phyloP scores from a whole-genome alignment of 179 eudicot species.

The Monotropa hypopitys region DNA sequence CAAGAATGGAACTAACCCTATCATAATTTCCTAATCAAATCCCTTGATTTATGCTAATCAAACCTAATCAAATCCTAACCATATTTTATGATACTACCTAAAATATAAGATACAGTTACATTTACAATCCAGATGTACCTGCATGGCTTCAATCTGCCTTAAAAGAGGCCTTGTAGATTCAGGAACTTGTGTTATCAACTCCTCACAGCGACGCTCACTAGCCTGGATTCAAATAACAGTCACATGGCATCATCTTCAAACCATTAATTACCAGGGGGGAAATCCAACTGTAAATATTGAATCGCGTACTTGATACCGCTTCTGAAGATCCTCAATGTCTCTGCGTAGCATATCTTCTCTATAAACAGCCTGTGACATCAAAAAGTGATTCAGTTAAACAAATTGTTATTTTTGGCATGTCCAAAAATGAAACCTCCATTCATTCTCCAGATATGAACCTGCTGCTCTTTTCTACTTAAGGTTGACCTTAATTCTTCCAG shows the following conservation, averaged over 20 bases:
- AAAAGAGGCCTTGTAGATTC: constrained; percentile 97
- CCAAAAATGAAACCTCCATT: constrained; percentile 9
- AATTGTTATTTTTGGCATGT: background rate
- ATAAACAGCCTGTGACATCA: constrained; percentile 43
- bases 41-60: too few relatives aligned
- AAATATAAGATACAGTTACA: too few relatives aligned
- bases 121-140: constrained; percentile 49
- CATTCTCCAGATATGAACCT: constrained; percentile 32
- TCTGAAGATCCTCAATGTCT: constrained; percentile 88
- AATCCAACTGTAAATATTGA: background rate
- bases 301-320: constrained; percentile 71
- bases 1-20: too few relatives aligned
- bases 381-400: background rate
- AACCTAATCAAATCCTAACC: too few relatives aligned
- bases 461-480: constrained; percentile 74
- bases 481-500: constrained; percentile 79
- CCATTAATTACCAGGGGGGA: background rate
- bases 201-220: constrained; percentile 98
- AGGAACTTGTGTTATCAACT: constrained; percentile 86
- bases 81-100: too few relatives aligned
- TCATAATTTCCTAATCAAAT: too few relatives aligned
- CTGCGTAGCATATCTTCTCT: constrained; percentile 80
- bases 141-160: constrained; percentile 97
- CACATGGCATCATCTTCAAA: constrained; percentile 7
- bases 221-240: constrained; percentile 36